Evolutionary conservation across 352 stramenopile genomes (phyloP).

Genomic region (Elongisporangium prolatum): DNA sequence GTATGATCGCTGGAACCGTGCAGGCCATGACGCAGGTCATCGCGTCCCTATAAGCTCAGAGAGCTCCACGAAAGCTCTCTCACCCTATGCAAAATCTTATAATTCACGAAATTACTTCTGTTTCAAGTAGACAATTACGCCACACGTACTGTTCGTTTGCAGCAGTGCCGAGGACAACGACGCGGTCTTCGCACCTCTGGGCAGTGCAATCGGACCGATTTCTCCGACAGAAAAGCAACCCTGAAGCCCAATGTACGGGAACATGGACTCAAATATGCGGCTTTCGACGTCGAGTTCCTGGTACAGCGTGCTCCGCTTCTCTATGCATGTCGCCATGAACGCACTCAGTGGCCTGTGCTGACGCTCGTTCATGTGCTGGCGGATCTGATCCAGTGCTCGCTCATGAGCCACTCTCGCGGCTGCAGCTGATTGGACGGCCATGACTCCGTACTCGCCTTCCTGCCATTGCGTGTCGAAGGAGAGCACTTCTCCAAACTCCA

Average conservation of each 20-base stretch:
- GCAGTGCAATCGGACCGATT: background rate
- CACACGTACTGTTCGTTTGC: background rate
- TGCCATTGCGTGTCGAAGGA: background rate
- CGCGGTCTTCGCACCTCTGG: background rate
- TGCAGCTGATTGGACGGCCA: background rate
- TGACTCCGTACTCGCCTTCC: background rate
- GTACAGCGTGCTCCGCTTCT: background rate
- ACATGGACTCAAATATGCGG: background rate
- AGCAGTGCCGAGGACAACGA: background rate
- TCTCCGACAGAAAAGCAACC: background rate
- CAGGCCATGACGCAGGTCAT: constrained; percentile 53
- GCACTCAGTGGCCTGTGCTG: background rate
- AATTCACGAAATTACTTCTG: background rate
- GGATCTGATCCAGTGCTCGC: background rate
- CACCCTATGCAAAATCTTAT: background rate
- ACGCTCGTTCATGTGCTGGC: background rate
- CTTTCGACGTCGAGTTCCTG: background rate
- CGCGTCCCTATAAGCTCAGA: constrained; percentile 14
- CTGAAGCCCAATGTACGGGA: background rate
- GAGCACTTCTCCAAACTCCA: background rate
- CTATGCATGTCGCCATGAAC: background rate
- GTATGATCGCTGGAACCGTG: constrained; percentile 62
- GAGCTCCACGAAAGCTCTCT: constrained; percentile 1
- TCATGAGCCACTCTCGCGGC: background rate
- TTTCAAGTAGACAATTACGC: background rate